phyloP scores from a whole-genome alignment of 306 rosid genomes.

The Sesbania bispinosa region DNA sequence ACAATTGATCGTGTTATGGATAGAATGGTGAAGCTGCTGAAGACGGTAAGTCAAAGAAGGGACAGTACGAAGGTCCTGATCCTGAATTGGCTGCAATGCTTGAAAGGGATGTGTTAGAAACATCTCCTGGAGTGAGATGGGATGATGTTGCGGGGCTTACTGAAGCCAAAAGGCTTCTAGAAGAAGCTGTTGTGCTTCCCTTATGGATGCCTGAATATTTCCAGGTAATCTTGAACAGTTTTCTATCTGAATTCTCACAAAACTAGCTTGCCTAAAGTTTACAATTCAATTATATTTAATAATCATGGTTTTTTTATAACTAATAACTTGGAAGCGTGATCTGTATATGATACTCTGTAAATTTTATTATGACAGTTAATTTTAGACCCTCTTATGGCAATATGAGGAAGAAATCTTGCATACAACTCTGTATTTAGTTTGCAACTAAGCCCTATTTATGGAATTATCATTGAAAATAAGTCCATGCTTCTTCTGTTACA shows the following conservation, averaged over 20 bases:
- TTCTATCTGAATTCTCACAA: not conserved
- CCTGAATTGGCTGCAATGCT: constrained; percentile 99
- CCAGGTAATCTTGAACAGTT: constrained; percentile 54
- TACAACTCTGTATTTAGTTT: not conserved
- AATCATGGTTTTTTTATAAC: not conserved
- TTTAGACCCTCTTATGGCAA: constrained; percentile 12
- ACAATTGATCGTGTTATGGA: constrained; percentile 14
- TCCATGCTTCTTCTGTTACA: constrained; percentile 1
- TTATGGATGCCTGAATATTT: constrained; percentile 99
- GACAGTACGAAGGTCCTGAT: constrained; percentile 95
- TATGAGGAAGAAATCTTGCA: not conserved
- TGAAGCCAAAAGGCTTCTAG: constrained; percentile 95
- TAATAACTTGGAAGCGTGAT: not conserved
- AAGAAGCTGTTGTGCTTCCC: constrained; percentile 99
- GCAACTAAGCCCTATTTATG: not conserved
- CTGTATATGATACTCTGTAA: not conserved
- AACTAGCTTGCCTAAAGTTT: not conserved
- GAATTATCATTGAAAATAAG: not conserved
- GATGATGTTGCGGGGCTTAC: constrained; percentile 94
- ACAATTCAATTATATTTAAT: constrained; percentile 8
- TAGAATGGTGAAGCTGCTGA: constrained; percentile 81
- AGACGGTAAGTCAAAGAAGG: constrained; percentile 77
- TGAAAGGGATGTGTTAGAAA: constrained; percentile 92
- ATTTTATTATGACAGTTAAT: not conserved
- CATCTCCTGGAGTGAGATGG: constrained; percentile 99